Evolutionary conservation across 352 stramenopile genomes (phyloP).

Genomic region (Globisporangium splendens): DNA sequence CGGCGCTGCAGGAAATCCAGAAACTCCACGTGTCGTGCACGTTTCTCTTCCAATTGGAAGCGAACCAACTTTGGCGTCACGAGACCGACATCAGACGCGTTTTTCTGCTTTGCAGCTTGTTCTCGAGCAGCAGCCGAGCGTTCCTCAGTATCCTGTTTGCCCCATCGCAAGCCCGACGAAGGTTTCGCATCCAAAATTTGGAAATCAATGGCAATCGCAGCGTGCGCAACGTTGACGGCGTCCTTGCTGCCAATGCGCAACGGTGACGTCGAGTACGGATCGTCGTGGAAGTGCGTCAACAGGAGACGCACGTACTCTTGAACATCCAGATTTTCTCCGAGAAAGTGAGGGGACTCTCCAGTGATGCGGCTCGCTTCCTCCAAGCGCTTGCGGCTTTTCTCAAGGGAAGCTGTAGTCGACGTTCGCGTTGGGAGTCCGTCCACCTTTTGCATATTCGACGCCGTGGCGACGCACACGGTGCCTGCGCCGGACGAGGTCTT

Average conservation of each 20-base stretch:
- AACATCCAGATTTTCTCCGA: conserved; percentile 34
- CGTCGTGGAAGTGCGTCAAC: conserved; percentile 55
- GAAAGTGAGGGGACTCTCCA: conserved; percentile 35
- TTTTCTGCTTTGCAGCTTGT: conserved; percentile 4
- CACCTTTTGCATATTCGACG: conserved; percentile 64
- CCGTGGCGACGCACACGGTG: conserved; percentile 58
- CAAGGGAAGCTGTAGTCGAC: conserved; percentile 22
- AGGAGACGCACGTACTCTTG: conserved; percentile 59
- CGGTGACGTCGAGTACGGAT: conserved; percentile 33
- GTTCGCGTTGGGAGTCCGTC: conserved; percentile 22
- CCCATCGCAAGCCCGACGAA: conserved; percentile 80
- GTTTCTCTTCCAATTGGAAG: conserved; percentile 83
- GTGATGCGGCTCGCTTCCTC: conserved; percentile 39
- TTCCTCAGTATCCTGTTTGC: conserved; percentile 28
- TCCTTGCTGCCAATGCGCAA: conserved; percentile 44
- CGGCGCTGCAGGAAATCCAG: conserved; percentile 63
- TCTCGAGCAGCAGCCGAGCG: conserved; percentile 11
- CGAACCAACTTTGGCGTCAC: conserved; percentile 83
- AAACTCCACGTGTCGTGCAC: conserved; percentile 50
- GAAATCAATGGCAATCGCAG: conserved; percentile 50
- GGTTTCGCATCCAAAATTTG: conserved; percentile 81
- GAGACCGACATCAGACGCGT: conserved; percentile 14
- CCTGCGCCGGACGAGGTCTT: conserved; percentile 21
- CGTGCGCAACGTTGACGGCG: conserved; percentile 47
- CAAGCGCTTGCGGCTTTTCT: conserved; percentile 33